phyloP scores from a whole-genome alignment of 148 eudicot genomes.

The Rhododendron ferrugineum region DNA sequence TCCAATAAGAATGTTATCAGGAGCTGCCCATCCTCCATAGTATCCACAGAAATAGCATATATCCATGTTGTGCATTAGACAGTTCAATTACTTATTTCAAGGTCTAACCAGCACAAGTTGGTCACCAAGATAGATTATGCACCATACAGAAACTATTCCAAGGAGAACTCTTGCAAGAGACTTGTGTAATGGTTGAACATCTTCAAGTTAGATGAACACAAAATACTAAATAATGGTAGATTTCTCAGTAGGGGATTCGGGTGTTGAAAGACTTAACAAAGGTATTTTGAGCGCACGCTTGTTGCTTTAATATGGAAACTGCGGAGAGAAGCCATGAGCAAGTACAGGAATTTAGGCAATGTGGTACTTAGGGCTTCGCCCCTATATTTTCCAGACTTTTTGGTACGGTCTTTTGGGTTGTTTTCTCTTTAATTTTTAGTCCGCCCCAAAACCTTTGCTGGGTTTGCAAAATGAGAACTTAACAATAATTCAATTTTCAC shows the following conservation, averaged over 20 bases:
- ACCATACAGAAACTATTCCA: background rate
- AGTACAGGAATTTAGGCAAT: no score
- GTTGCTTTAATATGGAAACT: no score
- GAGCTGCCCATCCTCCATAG: constrained; percentile 99
- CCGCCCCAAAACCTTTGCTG: no score
- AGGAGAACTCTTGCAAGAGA: background rate
- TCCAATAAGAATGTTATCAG: constrained; percentile 80
- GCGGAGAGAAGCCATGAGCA: no score
- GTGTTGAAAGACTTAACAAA: background rate
- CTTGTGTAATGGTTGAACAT: background rate
- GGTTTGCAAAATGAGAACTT: no score
- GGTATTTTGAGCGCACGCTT: background rate
- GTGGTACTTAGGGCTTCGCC: no score
- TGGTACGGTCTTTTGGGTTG: no score
- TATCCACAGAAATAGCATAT: constrained; percentile 43
- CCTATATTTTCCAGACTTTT: no score
- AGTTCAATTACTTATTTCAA: background rate
- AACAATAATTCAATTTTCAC: no score
- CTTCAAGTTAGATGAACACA: background rate
- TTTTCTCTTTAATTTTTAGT: no score
- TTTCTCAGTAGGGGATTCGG: background rate
- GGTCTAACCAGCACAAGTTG: background rate
- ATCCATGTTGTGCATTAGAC: background rate
- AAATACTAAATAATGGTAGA: background rate
- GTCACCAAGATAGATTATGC: background rate